These are phyloP conservation scores for Auriscalpium orientale DNA, from an alignment of 768 basidiomycete genomes.

Conservation along the genomic window DNA sequence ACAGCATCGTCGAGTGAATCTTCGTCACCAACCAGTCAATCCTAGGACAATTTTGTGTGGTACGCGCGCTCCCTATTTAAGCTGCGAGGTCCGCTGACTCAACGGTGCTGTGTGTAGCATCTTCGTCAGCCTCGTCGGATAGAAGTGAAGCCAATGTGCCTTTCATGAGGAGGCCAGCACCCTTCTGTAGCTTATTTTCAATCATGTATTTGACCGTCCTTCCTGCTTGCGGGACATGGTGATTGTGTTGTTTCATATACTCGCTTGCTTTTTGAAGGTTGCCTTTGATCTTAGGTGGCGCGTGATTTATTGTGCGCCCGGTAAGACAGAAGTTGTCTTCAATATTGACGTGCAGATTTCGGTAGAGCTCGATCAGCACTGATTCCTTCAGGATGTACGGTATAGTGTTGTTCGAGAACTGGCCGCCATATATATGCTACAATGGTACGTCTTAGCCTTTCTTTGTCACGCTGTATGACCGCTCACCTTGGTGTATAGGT, in stretches of 20 bases:
- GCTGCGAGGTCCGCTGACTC: too few relatives aligned
- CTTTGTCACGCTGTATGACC: neutral
- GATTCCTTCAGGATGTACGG: slow-evolving; percentile 13
- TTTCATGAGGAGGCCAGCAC: too few relatives aligned
- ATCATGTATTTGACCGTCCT: neutral
- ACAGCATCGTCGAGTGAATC: too few relatives aligned
- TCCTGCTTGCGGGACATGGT: neutral
- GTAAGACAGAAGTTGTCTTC: slow-evolving; percentile 19
- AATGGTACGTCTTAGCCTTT: neutral
- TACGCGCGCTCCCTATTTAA: too few relatives aligned
- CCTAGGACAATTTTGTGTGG: too few relatives aligned
- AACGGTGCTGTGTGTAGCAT: too few relatives aligned
- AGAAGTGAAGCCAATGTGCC: too few relatives aligned
- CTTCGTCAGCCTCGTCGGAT: too few relatives aligned
- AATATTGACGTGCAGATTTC: slow-evolving; percentile 6
- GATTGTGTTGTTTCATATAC: neutral
- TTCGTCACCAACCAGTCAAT: too few relatives aligned
- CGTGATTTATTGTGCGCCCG: slow-evolving; percentile 20
- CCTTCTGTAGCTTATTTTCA: too few relatives aligned
- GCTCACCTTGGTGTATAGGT: neutral
- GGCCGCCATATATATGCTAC: neutral
- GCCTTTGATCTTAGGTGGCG: neutral
- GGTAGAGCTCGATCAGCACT: slow-evolving; percentile 11
- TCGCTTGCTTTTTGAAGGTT: neutral
- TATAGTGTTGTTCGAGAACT: slow-evolving; percentile 5